Percentiles rank a stretch among this genome's conserved stretches.
phyloP scores from a whole-genome alignment of 768 basidiomycete species.

The Kwoniella sp. region DNA sequence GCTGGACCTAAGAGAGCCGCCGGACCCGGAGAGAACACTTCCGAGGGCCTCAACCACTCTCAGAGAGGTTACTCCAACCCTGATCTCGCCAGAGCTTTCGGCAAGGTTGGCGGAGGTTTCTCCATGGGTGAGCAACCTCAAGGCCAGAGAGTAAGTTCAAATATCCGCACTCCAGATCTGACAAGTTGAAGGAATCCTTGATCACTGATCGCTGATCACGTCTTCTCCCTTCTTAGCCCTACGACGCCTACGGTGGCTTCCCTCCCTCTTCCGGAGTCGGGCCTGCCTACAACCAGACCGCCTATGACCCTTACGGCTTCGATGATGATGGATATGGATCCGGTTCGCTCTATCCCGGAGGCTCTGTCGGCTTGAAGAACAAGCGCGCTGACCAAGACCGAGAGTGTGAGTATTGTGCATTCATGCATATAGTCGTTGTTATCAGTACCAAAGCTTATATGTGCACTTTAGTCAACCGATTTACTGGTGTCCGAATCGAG shows the following conservation, averaged over 20 bases:
- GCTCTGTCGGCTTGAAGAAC: conserved; percentile 76
- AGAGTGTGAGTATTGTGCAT: conserved; percentile 62
- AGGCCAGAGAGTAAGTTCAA: conserved; percentile 21
- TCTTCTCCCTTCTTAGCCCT: conserved; percentile 18
- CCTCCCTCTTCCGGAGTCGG: conserved; percentile 28
- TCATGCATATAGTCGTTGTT: no score
- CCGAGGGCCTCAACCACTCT: conserved; percentile 39
- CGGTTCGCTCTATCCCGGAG: conserved; percentile 54
- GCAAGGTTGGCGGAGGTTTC: conserved; percentile 47
- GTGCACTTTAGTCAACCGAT: conserved; percentile 85
- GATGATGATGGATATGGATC: conserved; percentile 55
- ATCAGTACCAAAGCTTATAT: no score
- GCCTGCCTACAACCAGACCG: conserved; percentile 29
- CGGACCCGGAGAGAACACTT: conserved; percentile 27
- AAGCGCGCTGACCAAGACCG: conserved; percentile 91
- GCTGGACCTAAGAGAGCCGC: conserved; percentile 37
- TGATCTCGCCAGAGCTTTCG: conserved; percentile 56
- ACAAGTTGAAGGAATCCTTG: no score
- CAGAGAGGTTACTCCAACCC: conserved; percentile 56
- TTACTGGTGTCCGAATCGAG: conserved; percentile 91
- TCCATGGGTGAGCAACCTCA: conserved; percentile 38
- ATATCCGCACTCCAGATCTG: no score
- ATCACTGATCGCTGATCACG: neutral
- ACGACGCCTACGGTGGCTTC: conserved; percentile 21
- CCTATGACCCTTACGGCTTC: conserved; percentile 52